Evolutionary conservation across 2,329 filamentous ascomycete species (phyloP).

Genomic region (Pestalotiopsis sp.): DNA sequence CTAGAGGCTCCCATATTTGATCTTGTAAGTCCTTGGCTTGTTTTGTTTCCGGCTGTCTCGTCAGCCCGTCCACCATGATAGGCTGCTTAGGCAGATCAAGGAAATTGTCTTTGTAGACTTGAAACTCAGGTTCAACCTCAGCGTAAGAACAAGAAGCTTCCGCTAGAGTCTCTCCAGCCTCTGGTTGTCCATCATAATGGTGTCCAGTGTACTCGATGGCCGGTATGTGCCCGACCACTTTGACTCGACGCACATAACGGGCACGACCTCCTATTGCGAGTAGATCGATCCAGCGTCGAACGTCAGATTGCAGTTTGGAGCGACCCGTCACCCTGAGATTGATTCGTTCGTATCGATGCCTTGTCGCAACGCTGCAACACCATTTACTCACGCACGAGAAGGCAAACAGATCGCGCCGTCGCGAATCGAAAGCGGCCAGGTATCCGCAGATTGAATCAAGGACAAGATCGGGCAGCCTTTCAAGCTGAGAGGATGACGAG

Average conservation of each 20-base stretch:
- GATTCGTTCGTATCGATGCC: background rate
- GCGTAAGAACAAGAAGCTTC: too few relatives aligned
- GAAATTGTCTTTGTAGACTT: background rate
- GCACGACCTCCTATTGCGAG: background rate
- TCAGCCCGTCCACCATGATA: background rate
- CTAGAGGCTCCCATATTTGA: background rate
- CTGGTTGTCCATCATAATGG: background rate
- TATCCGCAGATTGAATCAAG: background rate
- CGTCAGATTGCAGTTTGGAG: background rate
- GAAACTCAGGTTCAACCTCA: background rate
- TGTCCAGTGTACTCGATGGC: background rate
- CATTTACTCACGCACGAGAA: background rate
- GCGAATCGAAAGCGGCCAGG: background rate
- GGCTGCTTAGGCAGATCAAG: background rate
- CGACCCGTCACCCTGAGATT: background rate
- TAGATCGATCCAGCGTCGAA: background rate
- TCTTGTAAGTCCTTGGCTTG: background rate
- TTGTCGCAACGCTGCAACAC: background rate
- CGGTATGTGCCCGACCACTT: background rate
- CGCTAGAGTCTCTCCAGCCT: background rate
- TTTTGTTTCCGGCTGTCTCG: background rate
- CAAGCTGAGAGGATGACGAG: background rate
- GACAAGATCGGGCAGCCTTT: background rate
- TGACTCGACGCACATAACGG: background rate
- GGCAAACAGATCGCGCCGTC: background rate